These are phyloP conservation scores for Pseudozyma sp. DNA, from an alignment of 1,284 basidiomycete genomes.

Conservation along the genomic window DNA sequence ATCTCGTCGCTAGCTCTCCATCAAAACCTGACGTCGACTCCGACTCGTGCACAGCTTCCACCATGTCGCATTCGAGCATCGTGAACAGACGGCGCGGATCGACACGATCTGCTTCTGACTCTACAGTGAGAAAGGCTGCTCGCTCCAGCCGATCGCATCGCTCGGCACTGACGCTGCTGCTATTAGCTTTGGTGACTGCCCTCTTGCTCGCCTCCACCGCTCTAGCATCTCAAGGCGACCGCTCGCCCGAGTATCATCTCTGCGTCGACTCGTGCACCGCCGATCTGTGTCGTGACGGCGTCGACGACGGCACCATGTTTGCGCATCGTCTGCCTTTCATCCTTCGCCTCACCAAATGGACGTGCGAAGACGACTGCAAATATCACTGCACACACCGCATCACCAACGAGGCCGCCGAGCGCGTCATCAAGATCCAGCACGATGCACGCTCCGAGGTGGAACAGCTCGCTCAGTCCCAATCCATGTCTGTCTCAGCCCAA, in stretches of 20 bases:
- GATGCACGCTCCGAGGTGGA: conserved; percentile 45
- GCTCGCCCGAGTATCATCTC: conserved; percentile 57
- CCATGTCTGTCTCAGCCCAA: conserved; percentile 13
- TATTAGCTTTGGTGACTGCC: conserved; percentile 15
- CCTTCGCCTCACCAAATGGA: conserved; percentile 74
- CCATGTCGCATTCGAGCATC: background rate
- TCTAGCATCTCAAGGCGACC: conserved; percentile 63
- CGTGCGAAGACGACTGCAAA: conserved; percentile 86
- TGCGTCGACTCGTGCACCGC: conserved; percentile 61
- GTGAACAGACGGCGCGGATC: background rate
- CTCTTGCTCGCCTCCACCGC: conserved; percentile 16
- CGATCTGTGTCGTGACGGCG: conserved; percentile 56
- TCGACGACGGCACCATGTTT: conserved; percentile 60
- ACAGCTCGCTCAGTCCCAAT: conserved; percentile 14
- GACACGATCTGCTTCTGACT: background rate
- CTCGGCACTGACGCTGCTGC: conserved; percentile 10
- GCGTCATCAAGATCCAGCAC: conserved; percentile 65
- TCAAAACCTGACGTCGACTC: background rate
- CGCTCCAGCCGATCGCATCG: conserved; percentile 1
- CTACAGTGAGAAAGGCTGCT: too few species aligned
- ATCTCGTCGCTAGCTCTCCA: background rate
- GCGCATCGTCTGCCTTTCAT: conserved; percentile 72
- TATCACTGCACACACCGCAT: conserved; percentile 88
- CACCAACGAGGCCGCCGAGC: conserved; percentile 75
- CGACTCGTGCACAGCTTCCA: background rate